Percentiles rank a stretch among this genome's conserved stretches.
These are phyloP conservation scores for Sphaceloma murrayae DNA, from an alignment of 2,329 filamentous ascomycete genomes.

Conservation along the genomic window DNA sequence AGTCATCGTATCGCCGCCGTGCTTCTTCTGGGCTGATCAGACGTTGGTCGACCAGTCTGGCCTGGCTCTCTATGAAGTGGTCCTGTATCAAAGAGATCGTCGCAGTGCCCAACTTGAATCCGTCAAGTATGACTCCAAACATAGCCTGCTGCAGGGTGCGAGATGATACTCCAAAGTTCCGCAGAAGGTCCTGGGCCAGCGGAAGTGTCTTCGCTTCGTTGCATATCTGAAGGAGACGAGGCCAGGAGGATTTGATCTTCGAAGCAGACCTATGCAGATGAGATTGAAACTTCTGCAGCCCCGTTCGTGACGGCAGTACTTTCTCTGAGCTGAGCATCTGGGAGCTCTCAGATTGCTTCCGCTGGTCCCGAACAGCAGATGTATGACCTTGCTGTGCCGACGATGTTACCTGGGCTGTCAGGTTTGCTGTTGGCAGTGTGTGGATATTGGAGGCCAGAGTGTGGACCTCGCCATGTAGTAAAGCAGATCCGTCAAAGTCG, in stretches of 20 bases:
- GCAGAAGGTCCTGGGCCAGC: constrained; percentile 5
- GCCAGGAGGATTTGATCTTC: not conserved
- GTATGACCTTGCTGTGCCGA: no score
- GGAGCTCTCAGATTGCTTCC: no score
- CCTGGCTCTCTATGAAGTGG: constrained; percentile 7
- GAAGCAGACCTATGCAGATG: not conserved
- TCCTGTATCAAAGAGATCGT: not conserved
- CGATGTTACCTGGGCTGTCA: no score
- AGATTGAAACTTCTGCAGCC: not conserved
- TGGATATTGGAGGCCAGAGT: no score
- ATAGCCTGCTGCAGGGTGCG: constrained; percentile 2
- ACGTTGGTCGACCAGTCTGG: not conserved
- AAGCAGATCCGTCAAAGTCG: no score
- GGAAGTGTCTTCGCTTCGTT: not conserved
- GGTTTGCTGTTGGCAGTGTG: no score
- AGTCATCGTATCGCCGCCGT: not conserved
- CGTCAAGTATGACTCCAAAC: not conserved
- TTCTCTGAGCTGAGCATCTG: not conserved
- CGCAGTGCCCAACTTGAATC: not conserved
- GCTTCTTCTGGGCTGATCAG: not conserved
- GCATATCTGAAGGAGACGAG: not conserved
- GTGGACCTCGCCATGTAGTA: no score
- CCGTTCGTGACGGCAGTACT: not conserved
- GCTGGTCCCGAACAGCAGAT: no score
- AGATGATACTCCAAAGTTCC: constrained; percentile 5